phyloP scores from a whole-genome alignment of 306 rosid genomes.

The Prunus persica region DNA sequence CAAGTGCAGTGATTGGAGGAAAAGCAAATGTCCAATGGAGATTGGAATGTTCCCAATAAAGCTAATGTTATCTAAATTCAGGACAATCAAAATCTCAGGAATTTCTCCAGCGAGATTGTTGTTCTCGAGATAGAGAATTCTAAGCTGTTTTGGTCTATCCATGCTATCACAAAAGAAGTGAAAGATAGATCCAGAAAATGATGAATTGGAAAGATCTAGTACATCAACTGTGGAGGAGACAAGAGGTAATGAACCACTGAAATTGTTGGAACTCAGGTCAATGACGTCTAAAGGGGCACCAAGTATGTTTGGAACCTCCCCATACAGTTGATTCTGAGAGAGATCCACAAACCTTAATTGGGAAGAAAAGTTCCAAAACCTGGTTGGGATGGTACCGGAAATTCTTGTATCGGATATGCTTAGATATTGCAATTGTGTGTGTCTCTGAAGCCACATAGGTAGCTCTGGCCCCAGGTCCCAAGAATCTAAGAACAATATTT shows the following conservation, averaged over 20 bases:
- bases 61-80: conserved; percentile 28
- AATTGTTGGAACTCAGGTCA: background rate
- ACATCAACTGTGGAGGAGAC: background rate
- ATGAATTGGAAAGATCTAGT: conserved; percentile 2
- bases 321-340: conserved; percentile 27
- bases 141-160: no score
- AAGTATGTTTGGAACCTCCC: conserved; percentile 9
- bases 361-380: conserved; percentile 17
- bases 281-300: background rate
- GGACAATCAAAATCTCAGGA: background rate
- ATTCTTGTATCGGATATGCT: conserved; percentile 8
- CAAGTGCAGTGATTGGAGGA: conserved; percentile 4
- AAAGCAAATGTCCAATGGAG: conserved; percentile 21
- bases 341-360: background rate
- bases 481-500: background rate
- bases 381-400: background rate
- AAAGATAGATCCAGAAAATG: background rate
- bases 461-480: conserved; percentile 26
- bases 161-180: background rate
- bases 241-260: background rate
- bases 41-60: conserved; percentile 34
- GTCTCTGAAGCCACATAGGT: conserved; percentile 35
- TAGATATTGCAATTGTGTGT: background rate
- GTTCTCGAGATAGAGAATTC: background rate
- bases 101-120: conserved; percentile 7